Evolutionary conservation across 495 filamentous ascomycete genomes (phyloP), one percentile per base, ranked within the genome.

Genomic region (Elaphomyces granulatus): DNA sequence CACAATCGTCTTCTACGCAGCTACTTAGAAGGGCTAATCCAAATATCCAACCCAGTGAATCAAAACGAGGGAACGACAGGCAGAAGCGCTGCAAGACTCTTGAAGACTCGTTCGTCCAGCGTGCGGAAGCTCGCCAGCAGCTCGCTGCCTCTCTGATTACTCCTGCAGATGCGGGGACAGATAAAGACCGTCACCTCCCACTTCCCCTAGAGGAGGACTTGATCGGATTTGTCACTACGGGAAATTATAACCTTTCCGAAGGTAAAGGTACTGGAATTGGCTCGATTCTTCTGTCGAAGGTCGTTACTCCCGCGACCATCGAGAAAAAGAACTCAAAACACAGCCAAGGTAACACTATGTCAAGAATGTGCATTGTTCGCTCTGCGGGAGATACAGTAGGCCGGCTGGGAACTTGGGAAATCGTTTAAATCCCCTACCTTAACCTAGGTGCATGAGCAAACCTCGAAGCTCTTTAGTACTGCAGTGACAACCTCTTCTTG

Each of bases 211-310:
- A 82, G 44, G 67, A 72, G 10, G 84, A 94, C 51, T 63, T 95
- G 20, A 81, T 98, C 30, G 90, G 90, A 0, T 98, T 94, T 53
- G 78, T 95, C 15, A 94, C 86, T 16, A 81, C 78, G 2, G 90
- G 88, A 2, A 80, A 81, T 37, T 94, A 80, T 46, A 82, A 82
- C 46, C 66, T 95, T 2, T 76, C 74, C 4, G 74, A 86, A 42
- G 90, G 88, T 1, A 70, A 68, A 50, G 79, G 77, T 0, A 77
- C 78, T 16, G 87, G 78, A 0, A 68, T 98, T 42, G 90, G 83
- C 0, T 77, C 70, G 14, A 57, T 95, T 15, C 59, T 72, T 2
- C 59, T 87, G 2, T 60, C 52, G 3, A 82, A 72, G 58, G 73
- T 80, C 17, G 45, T 54, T 28, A 28, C 23, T 12, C n/a, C 4